Evolutionary conservation across 768 basidiomycete genomes (phyloP), one percentile per base, ranked within the genome.

Genomic region (Agrocybe praecox): DNA sequence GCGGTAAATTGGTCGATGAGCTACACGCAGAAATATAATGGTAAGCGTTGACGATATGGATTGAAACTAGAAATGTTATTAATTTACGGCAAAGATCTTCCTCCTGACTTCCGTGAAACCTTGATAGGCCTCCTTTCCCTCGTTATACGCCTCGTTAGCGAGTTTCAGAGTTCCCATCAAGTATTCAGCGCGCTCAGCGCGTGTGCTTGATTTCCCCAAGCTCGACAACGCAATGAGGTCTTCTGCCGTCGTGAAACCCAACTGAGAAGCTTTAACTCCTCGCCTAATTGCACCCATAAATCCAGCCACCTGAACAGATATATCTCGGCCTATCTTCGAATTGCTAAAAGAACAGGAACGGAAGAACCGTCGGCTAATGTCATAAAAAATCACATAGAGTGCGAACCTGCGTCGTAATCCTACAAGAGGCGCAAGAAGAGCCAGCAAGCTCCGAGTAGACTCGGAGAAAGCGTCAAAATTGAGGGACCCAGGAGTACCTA

Each of bases 401-500:
- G 17, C 52, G 10, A 50, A 60, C 62, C 45, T 55, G 29, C 52
- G 36, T 15, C 49, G 49, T 9, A 62, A 46, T 10, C 55, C 56
- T 18, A 56, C 42, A 22, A 63, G 22, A 2, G 62, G 59, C 7
- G 56, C 45, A 2, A 63, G 54, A 29, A 63, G 44, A 19, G 55
- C 62, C 36, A 63, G 45, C 17, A 56, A 55, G 42, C 46, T 52
- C 19, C 56, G 53, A 10, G 62, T 63, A 29, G 58, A 12, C 44
- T 60, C 56, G 21, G 49, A 55, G 22, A 63, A 60, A 2, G 62
- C 58, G 34, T 36, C 23, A 44, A 63, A 63, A 36, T 63, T 56
- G 43, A 58, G 59, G 12, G 58, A 52, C 10, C 58, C 58, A n/a
- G 62, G 62, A 9, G 62, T 60, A 8, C 56, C 59, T 17, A 63